Conservation (phyloP, 2,329 filamentous ascomycete species). For the Coniochaeta ligniaria region DNA sequence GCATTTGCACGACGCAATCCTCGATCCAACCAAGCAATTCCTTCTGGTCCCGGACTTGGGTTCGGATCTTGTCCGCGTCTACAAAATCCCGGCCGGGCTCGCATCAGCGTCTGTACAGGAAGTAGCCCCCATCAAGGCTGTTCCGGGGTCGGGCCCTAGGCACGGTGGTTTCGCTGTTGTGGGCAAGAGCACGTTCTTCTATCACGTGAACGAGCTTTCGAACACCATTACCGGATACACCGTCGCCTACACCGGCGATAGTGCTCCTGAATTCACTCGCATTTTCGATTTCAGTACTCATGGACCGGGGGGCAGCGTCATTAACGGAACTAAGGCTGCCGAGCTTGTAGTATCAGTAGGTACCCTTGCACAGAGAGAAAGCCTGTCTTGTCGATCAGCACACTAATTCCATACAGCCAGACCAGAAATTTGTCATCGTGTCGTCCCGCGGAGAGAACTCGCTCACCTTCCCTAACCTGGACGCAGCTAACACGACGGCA, state of each 20-base stretch:
- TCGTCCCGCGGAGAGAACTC: slow-evolving; percentile 52
- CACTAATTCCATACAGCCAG: slow-evolving; percentile 32
- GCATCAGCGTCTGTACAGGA: neutral
- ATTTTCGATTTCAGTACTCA: slow-evolving; percentile 43
- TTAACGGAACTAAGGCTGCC: slow-evolving; percentile 36
- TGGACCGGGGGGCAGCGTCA: slow-evolving; percentile 32
- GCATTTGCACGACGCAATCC: slow-evolving; percentile 56
- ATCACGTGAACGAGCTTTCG: slow-evolving; percentile 52
- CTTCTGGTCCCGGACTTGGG: slow-evolving; percentile 61
- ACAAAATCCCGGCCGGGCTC: slow-evolving; percentile 14
- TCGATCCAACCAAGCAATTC: slow-evolving; percentile 58
- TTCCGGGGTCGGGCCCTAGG: slow-evolving; percentile 54
- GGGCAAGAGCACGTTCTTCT: slow-evolving; percentile 42
- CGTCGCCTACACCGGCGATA: slow-evolving; percentile 40
- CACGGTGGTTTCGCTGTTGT: slow-evolving; percentile 51
- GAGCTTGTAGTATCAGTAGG: slow-evolving; percentile 54
- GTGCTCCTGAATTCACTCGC: slow-evolving; percentile 34
- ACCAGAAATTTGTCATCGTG: slow-evolving; percentile 56
- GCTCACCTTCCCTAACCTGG: neutral
- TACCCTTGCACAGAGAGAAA: slow-evolving; percentile 7
- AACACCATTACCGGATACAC: slow-evolving; percentile 51
- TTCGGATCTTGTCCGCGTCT: slow-evolving; percentile 53
- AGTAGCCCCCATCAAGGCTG: slow-evolving; percentile 28
- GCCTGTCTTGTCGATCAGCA: no score
- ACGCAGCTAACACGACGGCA: slow-evolving; percentile 26